Evolutionary conservation across 2,329 filamentous ascomycete genomes (phyloP).

Genomic region (Ophiostoma populinum): DNA sequence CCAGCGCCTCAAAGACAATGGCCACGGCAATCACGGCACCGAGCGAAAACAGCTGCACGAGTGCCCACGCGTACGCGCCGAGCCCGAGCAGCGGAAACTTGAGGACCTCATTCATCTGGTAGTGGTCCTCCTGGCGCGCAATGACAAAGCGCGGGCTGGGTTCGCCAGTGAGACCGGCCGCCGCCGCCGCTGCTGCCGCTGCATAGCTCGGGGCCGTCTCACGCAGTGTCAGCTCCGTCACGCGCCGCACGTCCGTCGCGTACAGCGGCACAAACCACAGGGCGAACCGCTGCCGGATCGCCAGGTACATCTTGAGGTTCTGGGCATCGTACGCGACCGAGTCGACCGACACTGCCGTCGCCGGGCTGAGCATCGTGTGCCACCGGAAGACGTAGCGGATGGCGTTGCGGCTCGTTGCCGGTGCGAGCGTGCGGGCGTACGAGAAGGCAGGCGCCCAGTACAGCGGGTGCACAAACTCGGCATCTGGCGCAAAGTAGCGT

Average conservation of each 20-base stretch:
- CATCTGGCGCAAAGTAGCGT: slow-evolving; percentile 8
- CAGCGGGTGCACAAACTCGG: slow-evolving; percentile 10
- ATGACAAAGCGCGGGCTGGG: slow-evolving; percentile 46
- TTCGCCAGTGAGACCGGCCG: slow-evolving; percentile 2
- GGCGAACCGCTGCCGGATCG: slow-evolving; percentile 56
- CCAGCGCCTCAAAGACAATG: too few relatives aligned
- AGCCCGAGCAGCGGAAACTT: slow-evolving; percentile 51
- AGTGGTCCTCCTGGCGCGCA: slow-evolving; percentile 60
- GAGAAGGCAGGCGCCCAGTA: slow-evolving; percentile 33
- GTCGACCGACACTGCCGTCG: slow-evolving; percentile 50
- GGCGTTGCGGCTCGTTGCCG: slow-evolving; percentile 29
- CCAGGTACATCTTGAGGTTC: slow-evolving; percentile 53
- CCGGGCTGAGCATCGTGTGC: slow-evolving; percentile 71
- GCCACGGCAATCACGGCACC: slow-evolving; percentile 26
- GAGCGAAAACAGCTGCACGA: slow-evolving; percentile 37
- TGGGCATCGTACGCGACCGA: slow-evolving; percentile 50
- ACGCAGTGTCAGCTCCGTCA: slow-evolving; percentile 45
- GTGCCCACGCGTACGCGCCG: slow-evolving; percentile 30
- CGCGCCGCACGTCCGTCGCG: slow-evolving; percentile 46
- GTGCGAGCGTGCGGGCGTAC: too few relatives aligned
- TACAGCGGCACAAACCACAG: slow-evolving; percentile 67
- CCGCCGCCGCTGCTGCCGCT: slow-evolving; percentile 2
- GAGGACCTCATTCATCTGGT: slow-evolving; percentile 59
- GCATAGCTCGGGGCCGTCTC: slow-evolving; percentile 3
- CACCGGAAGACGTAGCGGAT: slow-evolving; percentile 58